Evolutionary conservation across 1,284 basidiomycete genomes (phyloP).

Genomic region (Phaffia rhodozyma): DNA sequence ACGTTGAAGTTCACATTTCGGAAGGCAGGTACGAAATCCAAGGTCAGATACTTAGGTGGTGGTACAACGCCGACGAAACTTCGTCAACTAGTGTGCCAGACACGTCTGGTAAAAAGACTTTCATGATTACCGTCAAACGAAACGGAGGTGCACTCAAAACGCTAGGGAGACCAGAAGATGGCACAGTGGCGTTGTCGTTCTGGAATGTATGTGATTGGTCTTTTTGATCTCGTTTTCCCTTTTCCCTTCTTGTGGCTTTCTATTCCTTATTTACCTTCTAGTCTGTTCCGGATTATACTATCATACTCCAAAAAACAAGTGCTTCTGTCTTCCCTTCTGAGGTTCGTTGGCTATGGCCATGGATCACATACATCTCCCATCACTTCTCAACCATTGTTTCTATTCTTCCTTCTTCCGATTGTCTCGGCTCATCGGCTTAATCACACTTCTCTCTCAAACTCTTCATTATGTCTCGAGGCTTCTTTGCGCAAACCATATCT

Average conservation of each 20-base stretch:
- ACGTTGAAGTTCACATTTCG: slow-evolving; percentile 46
- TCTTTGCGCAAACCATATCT: not conserved
- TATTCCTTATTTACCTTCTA: too few species aligned
- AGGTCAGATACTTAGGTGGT: slow-evolving; percentile 68
- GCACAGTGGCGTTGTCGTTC: not conserved
- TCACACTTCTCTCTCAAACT: not conserved
- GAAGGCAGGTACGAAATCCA: slow-evolving; percentile 55
- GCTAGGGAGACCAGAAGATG: slow-evolving; percentile 7
- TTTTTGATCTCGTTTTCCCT: too few species aligned
- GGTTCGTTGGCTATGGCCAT: too few species aligned
- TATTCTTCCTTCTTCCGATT: not conserved
- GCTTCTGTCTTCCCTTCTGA: too few species aligned
- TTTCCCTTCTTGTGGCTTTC: too few species aligned
- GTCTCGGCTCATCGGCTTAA: not conserved
- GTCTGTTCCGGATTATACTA: too few species aligned
- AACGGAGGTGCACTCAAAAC: slow-evolving; percentile 48
- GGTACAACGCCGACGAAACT: slow-evolving; percentile 53
- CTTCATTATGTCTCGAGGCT: not conserved
- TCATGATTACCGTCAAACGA: slow-evolving; percentile 54
- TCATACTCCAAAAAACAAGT: too few species aligned
- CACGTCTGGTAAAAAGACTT: slow-evolving; percentile 37
- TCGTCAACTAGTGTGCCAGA: slow-evolving; percentile 29
- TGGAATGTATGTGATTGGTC: too few species aligned
- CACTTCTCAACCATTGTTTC: not conserved
- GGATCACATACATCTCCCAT: too few species aligned